Base-by-base conservation (phyloP, 257 asterid genomes). In the Gentiana straminea region DNA sequence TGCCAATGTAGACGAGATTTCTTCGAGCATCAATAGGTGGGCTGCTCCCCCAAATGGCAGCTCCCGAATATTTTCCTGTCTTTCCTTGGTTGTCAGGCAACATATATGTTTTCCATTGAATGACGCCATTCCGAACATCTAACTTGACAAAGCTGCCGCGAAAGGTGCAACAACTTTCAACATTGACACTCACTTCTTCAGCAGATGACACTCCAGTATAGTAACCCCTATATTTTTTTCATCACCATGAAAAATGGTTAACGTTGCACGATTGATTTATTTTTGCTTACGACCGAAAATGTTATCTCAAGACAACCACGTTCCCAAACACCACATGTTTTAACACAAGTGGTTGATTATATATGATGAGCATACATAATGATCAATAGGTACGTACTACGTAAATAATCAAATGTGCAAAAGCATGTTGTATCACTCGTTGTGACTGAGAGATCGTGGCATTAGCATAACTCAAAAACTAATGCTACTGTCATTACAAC, bases 71-170 rank as follows among this genome's bases (percentile, higher is more conserved):
- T 47, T 63, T 79, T 6, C 86, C 81, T 0, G 0, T 43, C 4
- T 34, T 9, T 4, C 79, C 77, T 0, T 49, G 13, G 59, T 80
- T 80, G 10, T 77, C 74, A 0, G 83, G 84, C 24, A 80, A 32
- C 76, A 67, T 67, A 39, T 9, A 80, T 1, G 79, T 80, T 43
- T 58, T 67, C 83, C 86, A 77, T 3, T 77, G 4, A n/a, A 80
- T 55, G 24, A 15, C 24, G 24, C 24, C 24, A 15, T 15, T 81
- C 15, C 8, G 53, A 4, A 68, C 32, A 45, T 78, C 77, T 49
- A 81, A 51, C 73, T 77, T 81, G 55, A 38, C 58, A 2, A 81
- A 74, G 70, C 84, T 81, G 33, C 84, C 82, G 0, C 77, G 79
- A 24, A 77, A 81, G 7, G 65, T 70, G 68, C 88, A 81, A 43